These are phyloP conservation scores for Zangia roseola DNA, from an alignment of 768 basidiomycete genomes.

Conservation along the genomic window DNA sequence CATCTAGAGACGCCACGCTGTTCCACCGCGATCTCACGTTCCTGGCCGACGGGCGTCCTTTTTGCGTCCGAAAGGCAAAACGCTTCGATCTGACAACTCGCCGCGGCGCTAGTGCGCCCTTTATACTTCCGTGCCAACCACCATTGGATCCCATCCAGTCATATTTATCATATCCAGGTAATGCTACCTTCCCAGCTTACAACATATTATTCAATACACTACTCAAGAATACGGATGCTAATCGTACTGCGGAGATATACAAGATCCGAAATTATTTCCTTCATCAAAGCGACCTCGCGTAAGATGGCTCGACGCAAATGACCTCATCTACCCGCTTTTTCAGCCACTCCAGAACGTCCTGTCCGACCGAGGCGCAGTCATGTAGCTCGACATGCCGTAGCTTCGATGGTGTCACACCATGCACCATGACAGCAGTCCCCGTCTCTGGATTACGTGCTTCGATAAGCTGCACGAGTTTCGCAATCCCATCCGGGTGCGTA, in stretches of 20 bases:
- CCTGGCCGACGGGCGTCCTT: background rate
- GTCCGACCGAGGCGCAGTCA: constrained; percentile 64
- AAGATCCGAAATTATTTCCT: background rate
- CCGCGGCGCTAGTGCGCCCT: constrained; percentile 15
- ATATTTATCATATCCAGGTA: background rate
- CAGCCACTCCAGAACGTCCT: constrained; percentile 71
- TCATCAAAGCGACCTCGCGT: constrained; percentile 38
- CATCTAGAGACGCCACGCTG: background rate
- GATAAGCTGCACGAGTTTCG: constrained; percentile 68
- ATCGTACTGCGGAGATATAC: constrained; percentile 4
- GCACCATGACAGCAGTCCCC: constrained; percentile 34
- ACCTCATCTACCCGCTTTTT: constrained; percentile 60
- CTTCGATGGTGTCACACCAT: constrained; percentile 50
- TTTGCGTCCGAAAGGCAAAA: constrained; percentile 12
- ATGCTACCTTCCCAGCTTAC: background rate
- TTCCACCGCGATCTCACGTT: background rate
- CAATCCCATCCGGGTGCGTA: constrained; percentile 60
- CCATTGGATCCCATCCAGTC: background rate
- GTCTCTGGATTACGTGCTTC: constrained; percentile 66
- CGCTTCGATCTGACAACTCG: constrained; percentile 1
- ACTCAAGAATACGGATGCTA: background rate
- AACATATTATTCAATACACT: constrained; percentile 15
- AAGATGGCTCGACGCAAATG: constrained; percentile 56
- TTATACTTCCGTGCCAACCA: background rate
- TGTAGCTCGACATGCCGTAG: constrained; percentile 60